Conservation (phyloP, 164 flowering plant genomes). For the Kingdonia uniflora region DNA sequence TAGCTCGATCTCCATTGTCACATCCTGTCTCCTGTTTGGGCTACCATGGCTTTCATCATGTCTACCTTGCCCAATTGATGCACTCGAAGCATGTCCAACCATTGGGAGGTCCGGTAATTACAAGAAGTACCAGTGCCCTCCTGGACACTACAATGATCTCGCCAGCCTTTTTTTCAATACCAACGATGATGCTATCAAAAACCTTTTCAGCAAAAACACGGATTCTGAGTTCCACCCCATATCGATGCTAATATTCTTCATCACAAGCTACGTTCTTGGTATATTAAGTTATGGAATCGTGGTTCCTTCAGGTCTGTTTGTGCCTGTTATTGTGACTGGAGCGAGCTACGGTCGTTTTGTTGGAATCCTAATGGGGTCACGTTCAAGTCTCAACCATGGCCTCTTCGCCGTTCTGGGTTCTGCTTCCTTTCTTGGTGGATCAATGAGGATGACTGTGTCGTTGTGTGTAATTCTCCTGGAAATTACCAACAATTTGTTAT, state of each 20-base stretch:
- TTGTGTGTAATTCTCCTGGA: conserved; percentile 73
- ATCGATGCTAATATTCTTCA: conserved; percentile 58
- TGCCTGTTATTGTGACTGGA: conserved; percentile 79
- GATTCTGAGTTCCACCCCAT: conserved; percentile 50
- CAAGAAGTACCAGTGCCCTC: conserved; percentile 82
- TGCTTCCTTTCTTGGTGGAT: conserved; percentile 85
- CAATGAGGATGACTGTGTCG: conserved; percentile 91
- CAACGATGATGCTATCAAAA: conserved; percentile 82
- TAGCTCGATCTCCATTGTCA: conserved; percentile 58
- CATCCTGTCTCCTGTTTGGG: conserved; percentile 78
- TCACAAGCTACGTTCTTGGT: conserved; percentile 57
- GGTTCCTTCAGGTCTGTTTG: conserved; percentile 78
- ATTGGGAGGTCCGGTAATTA: conserved; percentile 87
- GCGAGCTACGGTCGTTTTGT: conserved; percentile 84
- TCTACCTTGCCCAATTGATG: conserved; percentile 56
- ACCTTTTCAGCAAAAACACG: conserved; percentile 69
- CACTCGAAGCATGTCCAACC: conserved; percentile 77
- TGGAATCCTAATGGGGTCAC: conserved; percentile 55
- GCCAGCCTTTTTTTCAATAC: conserved; percentile 94
- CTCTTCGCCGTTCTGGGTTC: conserved; percentile 89
- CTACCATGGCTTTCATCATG: conserved; percentile 86
- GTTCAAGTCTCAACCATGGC: conserved; percentile 58
- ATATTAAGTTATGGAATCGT: conserved; percentile 74
- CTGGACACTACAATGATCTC: conserved; percentile 85
- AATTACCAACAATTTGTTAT: conserved; percentile 65